Evolutionary conservation across 2,329 filamentous ascomycete genomes (phyloP).

Genomic region (Penicillium sp.): DNA sequence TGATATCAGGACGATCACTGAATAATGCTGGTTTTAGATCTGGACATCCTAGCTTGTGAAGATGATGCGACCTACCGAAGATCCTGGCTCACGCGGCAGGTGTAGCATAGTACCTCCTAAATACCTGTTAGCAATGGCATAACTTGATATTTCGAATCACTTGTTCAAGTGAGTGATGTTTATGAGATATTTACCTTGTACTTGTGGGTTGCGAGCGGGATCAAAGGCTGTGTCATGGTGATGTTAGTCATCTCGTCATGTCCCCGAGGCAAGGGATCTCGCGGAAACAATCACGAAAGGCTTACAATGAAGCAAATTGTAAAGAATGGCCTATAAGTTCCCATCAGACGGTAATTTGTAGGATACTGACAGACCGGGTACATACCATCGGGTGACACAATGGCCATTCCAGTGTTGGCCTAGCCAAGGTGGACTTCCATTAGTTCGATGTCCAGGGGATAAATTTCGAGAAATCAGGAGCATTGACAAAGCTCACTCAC

Average conservation of each 20-base stretch:
- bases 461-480: not conserved
- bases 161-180: not conserved
- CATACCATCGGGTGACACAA: slow-evolving; percentile 49
- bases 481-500: slow-evolving; percentile 29
- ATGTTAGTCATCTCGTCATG: slow-evolving; percentile 15
- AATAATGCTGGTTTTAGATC: slow-evolving; percentile 5
- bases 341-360: slow-evolving; percentile 11
- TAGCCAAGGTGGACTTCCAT: slow-evolving; percentile 15
- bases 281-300: not conserved
- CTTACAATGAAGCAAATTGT: slow-evolving; percentile 51
- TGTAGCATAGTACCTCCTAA: slow-evolving; percentile 44
- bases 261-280: not conserved
- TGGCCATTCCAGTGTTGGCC: slow-evolving; percentile 51
- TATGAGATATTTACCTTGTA: slow-evolving; percentile 35
- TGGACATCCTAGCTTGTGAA: not conserved
- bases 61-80: slow-evolving; percentile 32
- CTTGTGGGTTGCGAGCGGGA: slow-evolving; percentile 45
- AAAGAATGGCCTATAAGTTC: slow-evolving; percentile 45
- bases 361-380: not conserved
- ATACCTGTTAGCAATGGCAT: not conserved
- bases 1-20: slow-evolving; percentile 45
- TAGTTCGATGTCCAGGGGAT: not conserved
- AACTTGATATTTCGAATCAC: not conserved
- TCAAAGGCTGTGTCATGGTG: slow-evolving; percentile 35
- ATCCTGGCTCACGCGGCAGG: slow-evolving; percentile 44